phyloP scores from a whole-genome alignment of 495 filamentous ascomycete genomes.

The Melanomma pulvis-pyrius region DNA sequence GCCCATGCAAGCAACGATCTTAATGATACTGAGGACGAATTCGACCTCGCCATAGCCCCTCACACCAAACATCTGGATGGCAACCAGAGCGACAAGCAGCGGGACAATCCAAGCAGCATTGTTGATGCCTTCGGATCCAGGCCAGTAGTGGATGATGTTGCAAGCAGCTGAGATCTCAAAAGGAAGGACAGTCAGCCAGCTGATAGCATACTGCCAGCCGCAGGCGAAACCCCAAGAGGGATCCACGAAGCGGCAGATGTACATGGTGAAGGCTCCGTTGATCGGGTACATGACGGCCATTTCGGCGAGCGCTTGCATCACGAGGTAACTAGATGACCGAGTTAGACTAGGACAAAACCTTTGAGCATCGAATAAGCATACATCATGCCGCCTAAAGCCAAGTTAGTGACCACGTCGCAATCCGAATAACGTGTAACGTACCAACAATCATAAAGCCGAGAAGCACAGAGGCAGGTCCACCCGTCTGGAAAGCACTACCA shows the following conservation, averaged over 20 bases:
- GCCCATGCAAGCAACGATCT: constrained; percentile 56
- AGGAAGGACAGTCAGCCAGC: constrained; percentile 20
- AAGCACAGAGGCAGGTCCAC: constrained; percentile 60
- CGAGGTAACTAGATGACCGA: constrained; percentile 33
- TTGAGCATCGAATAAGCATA: constrained; percentile 39
- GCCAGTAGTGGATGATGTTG: constrained; percentile 49
- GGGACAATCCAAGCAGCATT: constrained; percentile 24
- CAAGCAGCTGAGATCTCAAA: constrained; percentile 21
- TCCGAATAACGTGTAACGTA: constrained; percentile 20
- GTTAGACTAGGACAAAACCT: constrained; percentile 13
- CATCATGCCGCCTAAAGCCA: constrained; percentile 17
- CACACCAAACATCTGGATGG: constrained; percentile 23
- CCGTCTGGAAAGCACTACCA: constrained; percentile 52
- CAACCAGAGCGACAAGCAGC: constrained; percentile 22
- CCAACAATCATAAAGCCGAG: constrained; percentile 44
- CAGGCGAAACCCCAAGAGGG: constrained; percentile 39
- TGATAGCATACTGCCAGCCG: constrained; percentile 20
- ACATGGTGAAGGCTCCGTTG: constrained; percentile 41
- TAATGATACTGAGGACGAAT: constrained; percentile 15
- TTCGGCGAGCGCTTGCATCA: constrained; percentile 52
- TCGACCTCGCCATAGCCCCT: constrained; percentile 28
- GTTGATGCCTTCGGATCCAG: constrained; percentile 31
- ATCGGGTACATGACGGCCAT: constrained; percentile 50
- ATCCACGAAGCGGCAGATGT: constrained; percentile 40
- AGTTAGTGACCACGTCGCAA: constrained; percentile 10